phyloP scores from a whole-genome alignment of 345 rosid species.

The Boechera divaricarpa region DNA sequence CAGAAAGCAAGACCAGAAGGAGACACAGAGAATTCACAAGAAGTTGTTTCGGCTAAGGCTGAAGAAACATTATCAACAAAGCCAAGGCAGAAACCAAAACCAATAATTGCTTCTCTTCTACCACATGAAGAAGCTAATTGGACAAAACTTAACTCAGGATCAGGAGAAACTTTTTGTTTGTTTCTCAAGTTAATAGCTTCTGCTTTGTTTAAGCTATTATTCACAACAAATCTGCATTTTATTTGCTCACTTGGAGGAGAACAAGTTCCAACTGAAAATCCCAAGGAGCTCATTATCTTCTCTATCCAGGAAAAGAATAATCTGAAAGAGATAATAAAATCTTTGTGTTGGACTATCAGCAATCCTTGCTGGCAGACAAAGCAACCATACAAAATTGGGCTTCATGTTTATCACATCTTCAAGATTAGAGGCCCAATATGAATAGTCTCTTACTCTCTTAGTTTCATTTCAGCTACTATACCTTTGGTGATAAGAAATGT shows the following conservation, averaged over 20 bases:
- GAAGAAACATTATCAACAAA: conserved; percentile 44
- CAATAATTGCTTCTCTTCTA: conserved; percentile 71
- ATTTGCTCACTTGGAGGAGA: conserved; percentile 42
- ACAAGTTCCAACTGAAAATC: conserved; percentile 51
- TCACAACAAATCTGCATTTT: conserved; percentile 34
- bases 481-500: background rate
- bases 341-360: conserved; percentile 32
- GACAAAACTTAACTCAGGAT: conserved; percentile 32
- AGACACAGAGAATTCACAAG: conserved; percentile 72
- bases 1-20: conserved; percentile 92
- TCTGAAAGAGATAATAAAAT: conserved; percentile 37
- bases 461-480: background rate
- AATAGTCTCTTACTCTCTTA: background rate
- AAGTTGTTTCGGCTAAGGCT: conserved; percentile 55
- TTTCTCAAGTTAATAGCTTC: conserved; percentile 32
- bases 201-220: conserved; percentile 33
- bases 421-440: conserved; percentile 22
- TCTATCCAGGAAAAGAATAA: conserved; percentile 20
- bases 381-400: conserved; percentile 37
- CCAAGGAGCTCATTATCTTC: conserved; percentile 59
- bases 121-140: conserved; percentile 42
- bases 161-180: conserved; percentile 34
- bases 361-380: conserved; percentile 41
- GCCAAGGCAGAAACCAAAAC: conserved; percentile 47
- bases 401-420: background rate